Base-by-base conservation (phyloP, 208 protist genomes). In the Spironucleus salmonicida region DNA sequence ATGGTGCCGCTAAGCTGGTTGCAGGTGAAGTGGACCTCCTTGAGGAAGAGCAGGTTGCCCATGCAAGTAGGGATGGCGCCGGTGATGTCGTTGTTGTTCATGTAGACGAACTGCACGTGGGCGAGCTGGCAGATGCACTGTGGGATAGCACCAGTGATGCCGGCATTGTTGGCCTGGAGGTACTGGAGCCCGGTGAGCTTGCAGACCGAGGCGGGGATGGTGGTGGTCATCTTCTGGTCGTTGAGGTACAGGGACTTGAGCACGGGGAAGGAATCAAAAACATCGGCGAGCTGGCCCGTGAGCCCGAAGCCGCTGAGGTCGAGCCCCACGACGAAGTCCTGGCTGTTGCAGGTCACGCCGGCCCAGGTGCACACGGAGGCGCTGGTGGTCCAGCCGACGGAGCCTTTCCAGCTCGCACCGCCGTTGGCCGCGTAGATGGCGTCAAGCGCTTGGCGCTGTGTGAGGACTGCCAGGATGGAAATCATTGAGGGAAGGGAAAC, bases 191-290 rank as follows among this genome's bases (percentile, higher is more conserved):
- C 23, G 2, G 11, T 1, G 7, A 76, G 58, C 9, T 1, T 1
- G 29, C 71, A 76, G 0, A 61, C 1, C 1, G 1, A 42, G 11
- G 23, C 23, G 13, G 41, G 41, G 71, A 64, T 62, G 1, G 13
- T 30, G 42, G 27, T 26, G 23, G 32, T 32, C 1, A 76, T 1
- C 2, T 27, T 13, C 9, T 42, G 57, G 58, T 64, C 42, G 71
- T 62, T 64, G 53, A 76, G 58, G 35, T 66, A 42, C 9, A 76
- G 53, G 53, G 53, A 45, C 71, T 76, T 76, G 1, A 76, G 29
- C 19, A 40, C 2, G 1, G 42, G 11, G 1, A 76, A 29, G 71
- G 53, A 76, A 27, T 30, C 53, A 32, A 76, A 64, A 23, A 49
- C 58, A 15, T 61, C 53, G 19, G 71, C 2, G 1, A 76, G 1